Percentiles rank a stretch among this genome's conserved stretches.
Evolutionary conservation across 2,329 filamentous ascomycete genomes (phyloP).

Genomic region (Aspergillus tamarii): DNA sequence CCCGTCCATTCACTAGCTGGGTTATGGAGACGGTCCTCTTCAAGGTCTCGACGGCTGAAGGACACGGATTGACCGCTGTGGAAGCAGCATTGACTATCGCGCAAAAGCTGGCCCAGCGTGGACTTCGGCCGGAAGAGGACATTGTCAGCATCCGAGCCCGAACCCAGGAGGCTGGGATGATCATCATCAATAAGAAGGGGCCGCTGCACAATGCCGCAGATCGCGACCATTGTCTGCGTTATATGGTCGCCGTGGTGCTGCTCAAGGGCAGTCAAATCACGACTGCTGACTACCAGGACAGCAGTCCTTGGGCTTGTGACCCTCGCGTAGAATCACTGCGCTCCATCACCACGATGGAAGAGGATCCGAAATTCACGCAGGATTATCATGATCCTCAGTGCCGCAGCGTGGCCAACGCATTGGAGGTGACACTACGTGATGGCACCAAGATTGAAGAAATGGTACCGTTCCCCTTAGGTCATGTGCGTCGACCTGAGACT

Average conservation of each 20-base stretch:
- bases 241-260: slow-evolving; percentile 36
- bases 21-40: slow-evolving; percentile 29
- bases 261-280: slow-evolving; percentile 33
- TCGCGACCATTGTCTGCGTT: slow-evolving; percentile 42
- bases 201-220: slow-evolving; percentile 34
- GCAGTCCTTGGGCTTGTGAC: slow-evolving; percentile 27
- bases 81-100: slow-evolving; percentile 33
- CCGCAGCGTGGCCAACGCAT: slow-evolving; percentile 30
- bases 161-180: slow-evolving; percentile 31
- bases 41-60: slow-evolving; percentile 35
- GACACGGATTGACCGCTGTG: slow-evolving; percentile 38
- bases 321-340: slow-evolving; percentile 26
- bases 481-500: slow-evolving; percentile 12
- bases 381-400: slow-evolving; percentile 35
- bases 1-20: slow-evolving; percentile 25
- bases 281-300: slow-evolving; percentile 32
- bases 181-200: slow-evolving; percentile 40
- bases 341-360: slow-evolving; percentile 28
- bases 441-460: slow-evolving; percentile 31
- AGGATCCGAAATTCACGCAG: slow-evolving; percentile 31
- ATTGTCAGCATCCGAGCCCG: slow-evolving; percentile 33
- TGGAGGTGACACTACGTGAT: slow-evolving; percentile 31
- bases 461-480: slow-evolving; percentile 42
- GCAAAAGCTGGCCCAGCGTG: slow-evolving; percentile 14
- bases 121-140: slow-evolving; percentile 19